Percentiles rank a stretch among this genome's conserved stretches.
Conservation (phyloP, 2,329 filamentous ascomycete genomes). For the Ascosphaera pollenicola region DNA sequence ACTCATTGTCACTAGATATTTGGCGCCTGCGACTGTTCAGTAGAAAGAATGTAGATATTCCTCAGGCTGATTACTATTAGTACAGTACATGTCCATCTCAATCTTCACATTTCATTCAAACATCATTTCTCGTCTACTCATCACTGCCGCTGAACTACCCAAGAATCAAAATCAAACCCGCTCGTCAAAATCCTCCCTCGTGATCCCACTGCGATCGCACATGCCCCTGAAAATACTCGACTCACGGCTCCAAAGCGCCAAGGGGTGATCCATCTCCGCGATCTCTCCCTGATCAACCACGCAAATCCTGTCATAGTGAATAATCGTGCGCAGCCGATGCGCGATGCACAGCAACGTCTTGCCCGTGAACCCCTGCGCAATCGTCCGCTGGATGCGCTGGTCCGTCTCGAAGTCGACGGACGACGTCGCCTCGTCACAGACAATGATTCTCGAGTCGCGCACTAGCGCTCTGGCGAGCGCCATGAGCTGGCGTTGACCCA, state of each 20-base stretch:
- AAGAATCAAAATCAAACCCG: too few relatives aligned
- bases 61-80: too few relatives aligned
- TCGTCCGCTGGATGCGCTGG: slow-evolving; percentile 39
- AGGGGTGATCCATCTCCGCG: slow-evolving; percentile 70
- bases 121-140: too few relatives aligned
- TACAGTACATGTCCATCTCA: too few relatives aligned
- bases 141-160: too few relatives aligned
- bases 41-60: too few relatives aligned
- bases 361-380: slow-evolving; percentile 54
- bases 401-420: slow-evolving; percentile 50
- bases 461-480: slow-evolving; percentile 84
- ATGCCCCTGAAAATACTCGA: slow-evolving; percentile 69
- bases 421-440: slow-evolving; percentile 84
- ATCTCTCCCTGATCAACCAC: slow-evolving; percentile 82
- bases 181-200: slow-evolving; percentile 17
- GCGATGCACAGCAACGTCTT: slow-evolving; percentile 97
- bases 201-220: slow-evolving; percentile 72
- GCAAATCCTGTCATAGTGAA: slow-evolving; percentile 71
- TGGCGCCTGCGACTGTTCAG: too few relatives aligned
- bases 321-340: slow-evolving; percentile 93
- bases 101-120: too few relatives aligned
- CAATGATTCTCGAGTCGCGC: slow-evolving; percentile 88
- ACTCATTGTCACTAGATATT: too few relatives aligned
- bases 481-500: slow-evolving; percentile 84
- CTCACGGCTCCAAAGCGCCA: slow-evolving; percentile 43